Percentiles rank a stretch among this genome's conserved stretches.
These are phyloP conservation scores for Aureobasidium sp. DNA, from an alignment of 2,329 filamentous ascomycete species.

Conservation along the genomic window DNA sequence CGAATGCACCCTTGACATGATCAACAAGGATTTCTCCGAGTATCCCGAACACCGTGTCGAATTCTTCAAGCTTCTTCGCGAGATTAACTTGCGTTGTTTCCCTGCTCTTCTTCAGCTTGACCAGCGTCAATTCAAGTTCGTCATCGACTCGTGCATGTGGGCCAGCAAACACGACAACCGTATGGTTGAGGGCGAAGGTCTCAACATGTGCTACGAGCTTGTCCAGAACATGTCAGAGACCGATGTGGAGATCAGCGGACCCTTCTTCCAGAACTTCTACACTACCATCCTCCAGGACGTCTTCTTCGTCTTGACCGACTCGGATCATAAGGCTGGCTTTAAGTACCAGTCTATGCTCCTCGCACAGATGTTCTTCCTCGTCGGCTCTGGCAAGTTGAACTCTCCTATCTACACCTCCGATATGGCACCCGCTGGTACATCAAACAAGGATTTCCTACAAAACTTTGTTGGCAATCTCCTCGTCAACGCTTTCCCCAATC, in stretches of 20 bases:
- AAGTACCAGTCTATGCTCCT: slow-evolving; percentile 94
- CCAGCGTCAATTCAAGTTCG: slow-evolving; percentile 96
- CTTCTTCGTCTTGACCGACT: slow-evolving; percentile 95
- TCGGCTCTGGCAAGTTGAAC: slow-evolving; percentile 83
- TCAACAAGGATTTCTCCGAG: slow-evolving; percentile 99
- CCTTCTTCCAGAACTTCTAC: slow-evolving; percentile 98
- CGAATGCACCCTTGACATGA: slow-evolving; percentile 98
- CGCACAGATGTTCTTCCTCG: slow-evolving; percentile 92
- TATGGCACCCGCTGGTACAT: slow-evolving; percentile 73
- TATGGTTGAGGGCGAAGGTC: slow-evolving; percentile 89
- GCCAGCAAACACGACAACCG: slow-evolving; percentile 99
- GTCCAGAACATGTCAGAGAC: slow-evolving; percentile 97
- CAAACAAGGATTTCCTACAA: slow-evolving; percentile 83
- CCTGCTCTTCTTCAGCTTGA: slow-evolving; percentile 88
- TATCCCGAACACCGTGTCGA: slow-evolving; percentile 99
- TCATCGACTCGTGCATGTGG: slow-evolving; percentile 99
- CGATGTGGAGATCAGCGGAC: slow-evolving; percentile 75
- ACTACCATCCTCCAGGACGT: slow-evolving; percentile 93
- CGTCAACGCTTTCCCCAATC: slow-evolving; percentile 85
- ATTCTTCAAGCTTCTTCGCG: slow-evolving; percentile 93
- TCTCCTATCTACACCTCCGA: slow-evolving; percentile 83
- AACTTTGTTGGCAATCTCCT: slow-evolving; percentile 81
- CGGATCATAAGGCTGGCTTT: slow-evolving; percentile 97
- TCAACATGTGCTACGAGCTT: slow-evolving; percentile 96
- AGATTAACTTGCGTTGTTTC: slow-evolving; percentile 97